phyloP scores from a whole-genome alignment of 495 filamentous ascomycete species.

The Aspergillus panamensis region DNA sequence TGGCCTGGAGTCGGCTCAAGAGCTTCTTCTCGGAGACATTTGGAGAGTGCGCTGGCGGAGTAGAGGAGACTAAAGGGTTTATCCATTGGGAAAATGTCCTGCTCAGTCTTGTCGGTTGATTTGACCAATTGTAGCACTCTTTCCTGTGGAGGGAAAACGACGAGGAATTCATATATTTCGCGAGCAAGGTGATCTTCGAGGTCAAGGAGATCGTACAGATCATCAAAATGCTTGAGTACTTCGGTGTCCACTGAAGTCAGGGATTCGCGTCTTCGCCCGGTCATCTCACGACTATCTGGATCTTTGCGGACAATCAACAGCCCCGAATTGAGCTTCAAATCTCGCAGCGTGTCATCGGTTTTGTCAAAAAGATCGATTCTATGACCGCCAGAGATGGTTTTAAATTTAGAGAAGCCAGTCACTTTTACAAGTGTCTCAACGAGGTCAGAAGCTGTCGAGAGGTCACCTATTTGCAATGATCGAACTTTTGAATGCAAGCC shows the following conservation, averaged over 20 bases:
- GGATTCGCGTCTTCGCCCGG: slow-evolving; percentile 29
- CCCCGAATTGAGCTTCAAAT: slow-evolving; percentile 52
- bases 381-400: slow-evolving; percentile 48
- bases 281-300: slow-evolving; percentile 35
- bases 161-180: slow-evolving; percentile 72
- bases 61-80: slow-evolving; percentile 75
- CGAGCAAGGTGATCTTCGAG: slow-evolving; percentile 70
- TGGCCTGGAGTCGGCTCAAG: slow-evolving; percentile 35
- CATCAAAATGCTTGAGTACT: slow-evolving; percentile 79
- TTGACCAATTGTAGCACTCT: slow-evolving; percentile 57
- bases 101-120: slow-evolving; percentile 48
- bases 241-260: slow-evolving; percentile 62
- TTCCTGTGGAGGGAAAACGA: slow-evolving; percentile 67
- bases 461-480: slow-evolving; percentile 58
- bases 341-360: slow-evolving; percentile 34
- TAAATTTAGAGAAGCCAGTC: slow-evolving; percentile 70
- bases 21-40: slow-evolving; percentile 46
- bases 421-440: slow-evolving; percentile 58
- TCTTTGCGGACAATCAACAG: slow-evolving; percentile 55
- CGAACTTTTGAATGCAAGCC: slow-evolving; percentile 52
- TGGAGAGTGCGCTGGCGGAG: slow-evolving; percentile 60
- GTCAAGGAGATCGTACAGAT: slow-evolving; percentile 76
- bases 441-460: slow-evolving; percentile 67
- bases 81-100: slow-evolving; percentile 61
- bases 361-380: slow-evolving; percentile 44